Evolutionary conservation across 108 stramenopile genomes (phyloP).

Genomic region (Pseudonitzschia pungens): DNA sequence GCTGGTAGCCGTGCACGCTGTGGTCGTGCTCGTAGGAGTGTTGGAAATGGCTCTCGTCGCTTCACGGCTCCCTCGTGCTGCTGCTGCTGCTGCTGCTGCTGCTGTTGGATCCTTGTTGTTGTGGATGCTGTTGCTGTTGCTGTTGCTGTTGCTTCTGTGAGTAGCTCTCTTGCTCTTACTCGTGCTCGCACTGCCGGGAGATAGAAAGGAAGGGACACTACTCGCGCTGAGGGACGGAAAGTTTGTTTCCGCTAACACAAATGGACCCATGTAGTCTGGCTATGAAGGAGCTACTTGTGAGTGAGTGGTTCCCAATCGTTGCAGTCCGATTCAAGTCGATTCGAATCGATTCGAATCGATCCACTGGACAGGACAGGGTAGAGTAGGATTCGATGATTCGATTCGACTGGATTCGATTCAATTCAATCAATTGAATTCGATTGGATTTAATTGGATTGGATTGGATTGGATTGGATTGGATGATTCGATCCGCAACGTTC

Average conservation of each 20-base stretch:
- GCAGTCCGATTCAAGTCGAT: not conserved
- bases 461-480: no score
- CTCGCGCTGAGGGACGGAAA: not conserved
- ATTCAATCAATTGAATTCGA: no score
- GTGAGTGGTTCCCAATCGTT: not conserved
- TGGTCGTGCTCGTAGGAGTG: not conserved
- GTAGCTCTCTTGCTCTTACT: no score
- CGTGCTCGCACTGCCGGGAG: no score
- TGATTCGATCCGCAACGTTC: no score
- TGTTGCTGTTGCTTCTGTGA: no score
- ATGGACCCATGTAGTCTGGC: constrained; percentile 3
- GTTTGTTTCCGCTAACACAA: constrained; percentile 5
- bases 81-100: not conserved
- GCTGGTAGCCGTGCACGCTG: not conserved
- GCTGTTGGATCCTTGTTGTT: no score
- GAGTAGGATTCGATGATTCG: not conserved
- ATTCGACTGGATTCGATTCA: not conserved
- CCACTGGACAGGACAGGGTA: no score
- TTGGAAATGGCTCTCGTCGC: not conserved
- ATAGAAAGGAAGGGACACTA: constrained; percentile 2
- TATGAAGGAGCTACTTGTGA: not conserved
- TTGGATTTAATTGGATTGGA: no score
- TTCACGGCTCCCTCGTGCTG: not conserved
- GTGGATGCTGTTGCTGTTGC: no score
- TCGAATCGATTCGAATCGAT: constrained; percentile 7